phyloP scores from a whole-genome alignment of 148 eudicot species.

The Chenopodium quinoa region DNA sequence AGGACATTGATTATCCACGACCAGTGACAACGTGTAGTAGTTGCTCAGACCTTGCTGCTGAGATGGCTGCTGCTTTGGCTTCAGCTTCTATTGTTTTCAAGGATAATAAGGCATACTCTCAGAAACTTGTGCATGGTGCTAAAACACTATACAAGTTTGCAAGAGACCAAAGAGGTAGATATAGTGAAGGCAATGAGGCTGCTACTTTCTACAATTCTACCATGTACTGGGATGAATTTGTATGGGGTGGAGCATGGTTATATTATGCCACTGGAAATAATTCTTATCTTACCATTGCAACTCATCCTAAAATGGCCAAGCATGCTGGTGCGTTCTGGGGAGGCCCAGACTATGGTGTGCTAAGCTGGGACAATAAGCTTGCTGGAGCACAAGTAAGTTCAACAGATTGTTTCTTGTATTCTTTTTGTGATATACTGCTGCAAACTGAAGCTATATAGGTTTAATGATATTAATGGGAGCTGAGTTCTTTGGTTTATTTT shows the following conservation, averaged over 20 bases:
- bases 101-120: constrained; percentile 79
- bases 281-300: constrained; percentile 73
- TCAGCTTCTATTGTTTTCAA: constrained; percentile 90
- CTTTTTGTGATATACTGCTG: neutral
- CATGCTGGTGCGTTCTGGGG: constrained; percentile 96
- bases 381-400: constrained; percentile 86
- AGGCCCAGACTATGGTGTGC: constrained; percentile 74
- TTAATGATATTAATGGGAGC: neutral
- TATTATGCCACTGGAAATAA: constrained; percentile 87
- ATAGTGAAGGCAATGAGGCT: constrained; percentile 63
- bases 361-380: constrained; percentile 96
- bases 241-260: constrained; percentile 89
- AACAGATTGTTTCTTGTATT: neutral
- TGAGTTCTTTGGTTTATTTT: neutral
- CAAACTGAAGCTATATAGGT: neutral
- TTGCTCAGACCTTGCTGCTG: constrained; percentile 89
- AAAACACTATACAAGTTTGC: constrained; percentile 63
- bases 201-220: constrained; percentile 73
- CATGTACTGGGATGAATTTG: constrained; percentile 78
- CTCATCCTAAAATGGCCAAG: constrained; percentile 56
- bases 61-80: constrained; percentile 91
- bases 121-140: constrained; percentile 89
- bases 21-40: constrained; percentile 52
- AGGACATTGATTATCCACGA: constrained; percentile 75
- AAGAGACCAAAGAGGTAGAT: constrained; percentile 73